Base-by-base conservation (phyloP, 2,329 filamentous ascomycete species). In the Penicillium occitanis region DNA sequence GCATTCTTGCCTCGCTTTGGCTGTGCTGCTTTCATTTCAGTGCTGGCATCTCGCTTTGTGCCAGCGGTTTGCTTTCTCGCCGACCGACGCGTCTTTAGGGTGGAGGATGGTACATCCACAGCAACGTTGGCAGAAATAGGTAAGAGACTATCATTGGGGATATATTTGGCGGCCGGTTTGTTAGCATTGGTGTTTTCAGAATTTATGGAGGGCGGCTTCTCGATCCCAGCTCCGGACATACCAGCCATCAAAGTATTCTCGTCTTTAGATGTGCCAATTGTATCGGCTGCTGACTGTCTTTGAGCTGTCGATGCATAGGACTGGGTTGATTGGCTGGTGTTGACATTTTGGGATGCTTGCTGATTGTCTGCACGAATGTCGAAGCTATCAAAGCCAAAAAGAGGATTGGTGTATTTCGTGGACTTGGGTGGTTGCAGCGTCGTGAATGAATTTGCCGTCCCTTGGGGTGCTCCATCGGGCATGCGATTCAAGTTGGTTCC, bases 21-120 rank as follows among this genome's bases (percentile, higher is more conserved):
- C 33, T 48, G 51, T 37, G 50, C 28, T 10, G 28, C n/a, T 30
- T 42, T 11, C 22, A 46, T 25, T 13, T 58, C 62, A 37, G 19
- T 35, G 13, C 62, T 58, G 51, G 51, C 28, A 48, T 37, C 53
- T 58, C 62, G 62, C 19, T 64, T 64, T 46, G 22, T 25, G 25
- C 51, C 10, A 8, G 37, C 17, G 2, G n/a, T 22, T 22, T 57
- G 30, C n/a, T 50, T 64, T 10, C 44, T 46, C 44, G 28, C 17
- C 40, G 40, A 48, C 35, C 46, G 62, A 5, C 62, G 51, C n/a
- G 28, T 50, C 40, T 64, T 46, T 46, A 37, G 19, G 22, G 37
- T 11, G 14, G 13, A 10, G 6, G 37, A 37, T 19, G 33, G 7
- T 37, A 8, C 33, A 35, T 57, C 53, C 33, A 10, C 53, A 57